These are phyloP conservation scores for Westerdykella ornata DNA, from an alignment of 2,329 filamentous ascomycete species.

Conservation along the genomic window DNA sequence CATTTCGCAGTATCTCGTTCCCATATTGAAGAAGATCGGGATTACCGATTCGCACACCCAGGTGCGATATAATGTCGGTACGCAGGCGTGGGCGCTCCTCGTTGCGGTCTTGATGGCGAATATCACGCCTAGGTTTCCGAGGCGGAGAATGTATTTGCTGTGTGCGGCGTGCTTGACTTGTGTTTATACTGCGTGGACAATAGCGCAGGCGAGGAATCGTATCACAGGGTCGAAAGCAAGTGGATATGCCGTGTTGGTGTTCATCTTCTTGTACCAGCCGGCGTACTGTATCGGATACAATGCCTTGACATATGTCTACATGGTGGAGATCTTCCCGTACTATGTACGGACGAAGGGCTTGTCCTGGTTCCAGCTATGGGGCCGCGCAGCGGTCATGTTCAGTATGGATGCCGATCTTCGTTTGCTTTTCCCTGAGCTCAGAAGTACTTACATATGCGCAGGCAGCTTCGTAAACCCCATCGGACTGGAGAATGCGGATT, in stretches of 20 bases:
- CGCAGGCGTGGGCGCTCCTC: conserved; percentile 54
- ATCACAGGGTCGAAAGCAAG: conserved; percentile 21
- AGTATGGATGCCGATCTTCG: conserved; percentile 16
- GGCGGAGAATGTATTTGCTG: conserved; percentile 52
- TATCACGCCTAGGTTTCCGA: conserved; percentile 50
- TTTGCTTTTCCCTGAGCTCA: neutral
- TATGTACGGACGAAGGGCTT: conserved; percentile 47
- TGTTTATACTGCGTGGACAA: conserved; percentile 36
- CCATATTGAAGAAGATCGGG: conserved; percentile 55
- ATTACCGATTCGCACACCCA: conserved; percentile 43
- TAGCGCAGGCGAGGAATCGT: conserved; percentile 48
- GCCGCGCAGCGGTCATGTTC: conserved; percentile 55
- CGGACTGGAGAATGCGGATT: conserved; percentile 53
- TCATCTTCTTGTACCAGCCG: conserved; percentile 48
- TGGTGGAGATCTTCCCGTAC: conserved; percentile 47
- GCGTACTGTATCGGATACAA: conserved; percentile 55
- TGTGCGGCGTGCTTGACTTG: conserved; percentile 31
- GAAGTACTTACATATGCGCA: neutral
- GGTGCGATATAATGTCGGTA: conserved; percentile 47
- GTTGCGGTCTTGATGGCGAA: conserved; percentile 51
- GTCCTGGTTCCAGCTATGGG: conserved; percentile 54
- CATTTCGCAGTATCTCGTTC: conserved; percentile 58
- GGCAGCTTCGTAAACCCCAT: conserved; percentile 56
- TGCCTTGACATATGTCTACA: conserved; percentile 51
- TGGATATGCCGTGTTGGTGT: conserved; percentile 44